Evolutionary conservation across 2,329 filamentous ascomycete species (phyloP), one percentile per base, ranked within the genome.

Genomic region (Fusarium cyanostomum): DNA sequence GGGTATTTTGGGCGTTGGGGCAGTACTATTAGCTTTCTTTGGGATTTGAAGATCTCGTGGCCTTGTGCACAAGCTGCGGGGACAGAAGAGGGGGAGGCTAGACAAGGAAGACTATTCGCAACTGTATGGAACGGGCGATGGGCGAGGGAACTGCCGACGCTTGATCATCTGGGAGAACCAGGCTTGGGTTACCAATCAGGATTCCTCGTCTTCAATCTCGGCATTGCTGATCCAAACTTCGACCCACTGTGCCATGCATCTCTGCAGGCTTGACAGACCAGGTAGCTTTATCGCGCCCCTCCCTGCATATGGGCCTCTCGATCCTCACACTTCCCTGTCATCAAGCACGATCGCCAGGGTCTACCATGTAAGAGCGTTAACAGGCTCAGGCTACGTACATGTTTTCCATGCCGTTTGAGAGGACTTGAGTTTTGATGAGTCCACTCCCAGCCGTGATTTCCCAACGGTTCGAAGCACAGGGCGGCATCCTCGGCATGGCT

Each of bases 301-400:
- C 42, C 59, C 59, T 42, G 21, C 12, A 27, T n/a, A 15, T 60
- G 42, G 12, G 12, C 1, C 42, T 48, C 62, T 60, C 65, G 65
- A 68, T 68, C 62, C 55, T 45, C 42, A 51, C 31, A 24, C 38
- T 52, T 63, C 65, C 65, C 50, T 66, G 65, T 53, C 52, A 18
- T 16, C 35, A 43, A 31, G 21, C 45, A 33, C 42, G 62, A 67
- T 67, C 65, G 65, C 31, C 64, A 51, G 56, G 53, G 35, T 21
- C 21, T 4, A 21, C 21, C 21, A 21, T 21, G 21, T 21, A 21
- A 6, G 21, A 21, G 21, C 21, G 21, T 6, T 21, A 21, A 4
- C 21, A 21, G 21, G 21, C n/a, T n/a, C n/a, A n/a, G n/a, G n/a
- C n/a, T n/a, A n/a, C n/a, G n/a, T n/a, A n/a, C n/a, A n/a, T n/a